Base-by-base conservation (phyloP, 495 filamentous ascomycete species). In the Hypoxylon fragiforme region DNA sequence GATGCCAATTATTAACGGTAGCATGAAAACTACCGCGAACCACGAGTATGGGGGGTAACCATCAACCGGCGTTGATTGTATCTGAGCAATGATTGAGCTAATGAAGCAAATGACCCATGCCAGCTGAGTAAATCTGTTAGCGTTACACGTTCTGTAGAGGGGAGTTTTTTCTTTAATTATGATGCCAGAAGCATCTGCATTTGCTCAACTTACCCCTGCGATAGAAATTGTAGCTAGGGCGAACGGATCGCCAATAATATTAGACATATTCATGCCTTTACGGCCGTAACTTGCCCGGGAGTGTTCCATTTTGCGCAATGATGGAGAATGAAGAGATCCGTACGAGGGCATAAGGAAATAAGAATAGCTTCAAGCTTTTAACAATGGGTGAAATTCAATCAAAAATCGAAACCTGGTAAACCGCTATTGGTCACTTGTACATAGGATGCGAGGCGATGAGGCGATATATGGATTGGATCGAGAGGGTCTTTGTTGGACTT, bases 241-340 rank as follows among this genome's bases (percentile, higher is more conserved):
- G 74, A 99, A 97, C 2, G 95, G 95, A 74, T 97, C 92, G 61
- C 94, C 94, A 40, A 97, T 76, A 45, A 97, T 89, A 70, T 96
- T 91, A 63, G 89, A 90, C 68, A 91, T 72, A 57, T 81, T 86
- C 62, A 95, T 85, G 63, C 81, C 69, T 61, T 73, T 78, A 46
- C 77, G 75, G 51, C 77, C 75, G 66, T 83, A 82, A 65, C 64
- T 77, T 73, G 78, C 75, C 62, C 76, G 69, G 30, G 77, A 75
- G 59, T 77, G 64, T 71, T 90, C 85, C 88, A 94, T 92, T 82
- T 92, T 92, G 72, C 77, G 81, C 60, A 91, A 71, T 53, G 90
- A 90, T 54, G 87, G 85, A 63, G 88, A 89, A 60, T 80, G 74
- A 50, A 85, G 73, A 66, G 85, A 87, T 62, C 82, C 82, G 85